These are phyloP conservation scores for Scopulariopsis brevicaulis DNA, from an alignment of 2,329 filamentous ascomycete genomes.

Conservation along the genomic window DNA sequence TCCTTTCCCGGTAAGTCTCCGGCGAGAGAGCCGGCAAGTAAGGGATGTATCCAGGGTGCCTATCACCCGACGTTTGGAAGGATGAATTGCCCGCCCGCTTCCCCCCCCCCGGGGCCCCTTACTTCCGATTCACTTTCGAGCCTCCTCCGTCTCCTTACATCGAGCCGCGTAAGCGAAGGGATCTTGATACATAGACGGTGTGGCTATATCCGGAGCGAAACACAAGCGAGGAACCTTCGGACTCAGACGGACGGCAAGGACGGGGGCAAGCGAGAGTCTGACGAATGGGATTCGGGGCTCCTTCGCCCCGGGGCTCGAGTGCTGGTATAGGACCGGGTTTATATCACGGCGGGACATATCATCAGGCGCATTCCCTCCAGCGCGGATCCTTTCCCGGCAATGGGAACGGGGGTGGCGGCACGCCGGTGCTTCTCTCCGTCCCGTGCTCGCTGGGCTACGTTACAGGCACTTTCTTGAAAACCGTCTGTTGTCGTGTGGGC, in stretches of 20 bases:
- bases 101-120: not conserved
- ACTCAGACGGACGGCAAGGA: too few species aligned
- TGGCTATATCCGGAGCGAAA: too few species aligned
- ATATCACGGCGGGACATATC: not conserved
- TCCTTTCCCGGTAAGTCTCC: not conserved
- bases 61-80: not conserved
- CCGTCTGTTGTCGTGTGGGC: too few species aligned
- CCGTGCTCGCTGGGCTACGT: too few species aligned
- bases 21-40: not conserved
- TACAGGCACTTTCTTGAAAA: too few species aligned
- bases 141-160: too few species aligned
- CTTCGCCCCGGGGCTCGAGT: not conserved
- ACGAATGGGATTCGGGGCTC: not conserved
- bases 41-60: not conserved
- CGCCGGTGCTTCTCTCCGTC: not conserved
- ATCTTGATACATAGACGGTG: too few species aligned
- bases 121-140: too few species aligned
- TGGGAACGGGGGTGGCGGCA: not conserved
- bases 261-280: not conserved
- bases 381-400: not conserved
- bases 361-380: not conserved
- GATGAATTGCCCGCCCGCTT: not conserved
- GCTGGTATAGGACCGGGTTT: not conserved
- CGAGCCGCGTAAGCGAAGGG: too few species aligned
- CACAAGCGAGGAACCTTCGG: not conserved